A percentile compares a stretch with the other conserved stretches of the same genome.
phyloP scores from a whole-genome alignment of 441 rosid genomes.

The Pelargonium fulgidum region DNA sequence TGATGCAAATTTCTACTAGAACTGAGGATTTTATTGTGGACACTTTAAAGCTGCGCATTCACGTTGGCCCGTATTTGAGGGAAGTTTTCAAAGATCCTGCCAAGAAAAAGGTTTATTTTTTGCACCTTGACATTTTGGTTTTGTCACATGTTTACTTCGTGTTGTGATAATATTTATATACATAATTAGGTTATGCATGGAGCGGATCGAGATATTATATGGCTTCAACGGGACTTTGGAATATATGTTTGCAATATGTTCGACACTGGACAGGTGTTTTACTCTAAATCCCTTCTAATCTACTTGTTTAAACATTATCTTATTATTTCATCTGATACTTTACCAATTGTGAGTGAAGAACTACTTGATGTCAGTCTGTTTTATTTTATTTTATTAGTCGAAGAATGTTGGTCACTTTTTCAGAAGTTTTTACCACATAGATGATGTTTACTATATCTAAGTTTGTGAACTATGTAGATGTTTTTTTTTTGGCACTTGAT shows the following conservation, averaged over 20 bases:
- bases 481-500: background rate
- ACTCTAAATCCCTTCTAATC: constrained; percentile 1
- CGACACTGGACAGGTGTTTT: constrained; percentile 92
- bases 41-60: constrained; percentile 74
- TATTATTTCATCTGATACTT: background rate
- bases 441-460: background rate
- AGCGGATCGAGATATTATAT: constrained; percentile 85
- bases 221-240: constrained; percentile 98
- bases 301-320: background rate
- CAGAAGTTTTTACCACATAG: background rate
- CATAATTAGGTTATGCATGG: constrained; percentile 87
- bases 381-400: too few relatives aligned
- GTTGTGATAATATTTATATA: constrained; percentile 26
- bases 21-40: constrained; percentile 80
- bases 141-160: constrained; percentile 14
- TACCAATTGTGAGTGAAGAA: background rate
- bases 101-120: constrained; percentile 66
- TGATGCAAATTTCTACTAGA: constrained; percentile 94
- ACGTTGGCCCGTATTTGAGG: constrained; percentile 77
- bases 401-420: too few relatives aligned
- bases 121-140: constrained; percentile 8
- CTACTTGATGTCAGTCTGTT: too few relatives aligned
- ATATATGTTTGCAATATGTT: constrained; percentile 90
- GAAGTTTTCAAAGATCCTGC: constrained; percentile 81
- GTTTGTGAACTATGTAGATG: background rate